phyloP scores from a whole-genome alignment of 345 rosid species.

The Eucalyptus tenuipes region DNA sequence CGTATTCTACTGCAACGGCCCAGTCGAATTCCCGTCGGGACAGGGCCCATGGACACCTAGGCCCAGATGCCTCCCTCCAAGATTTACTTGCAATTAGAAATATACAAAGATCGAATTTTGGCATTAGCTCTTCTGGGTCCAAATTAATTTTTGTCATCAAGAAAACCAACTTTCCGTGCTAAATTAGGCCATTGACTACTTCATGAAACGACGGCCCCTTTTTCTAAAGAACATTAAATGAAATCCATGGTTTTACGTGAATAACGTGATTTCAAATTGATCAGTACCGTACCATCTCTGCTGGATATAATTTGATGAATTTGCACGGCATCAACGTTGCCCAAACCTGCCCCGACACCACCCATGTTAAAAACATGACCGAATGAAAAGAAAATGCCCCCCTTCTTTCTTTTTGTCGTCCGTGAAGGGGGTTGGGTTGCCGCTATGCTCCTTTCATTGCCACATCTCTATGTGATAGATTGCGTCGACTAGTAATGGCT shows the following conservation, averaged over 20 bases:
- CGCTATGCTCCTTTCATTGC: neutral
- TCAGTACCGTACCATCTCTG: rapidly evolving
- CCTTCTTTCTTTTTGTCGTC: neutral
- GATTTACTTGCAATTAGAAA: neutral
- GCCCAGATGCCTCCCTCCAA: neutral
- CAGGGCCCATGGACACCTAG: neutral
- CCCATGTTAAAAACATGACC: neutral
- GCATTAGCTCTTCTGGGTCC: neutral
- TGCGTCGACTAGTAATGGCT: neutral
- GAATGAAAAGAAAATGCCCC: neutral
- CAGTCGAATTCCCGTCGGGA: neutral
- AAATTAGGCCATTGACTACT: neutral
- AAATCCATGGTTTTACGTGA: neutral
- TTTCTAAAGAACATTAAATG: neutral
- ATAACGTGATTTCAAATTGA: neutral
- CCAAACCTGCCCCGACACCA: neutral
- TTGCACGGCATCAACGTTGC: neutral
- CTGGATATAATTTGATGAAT: neutral
- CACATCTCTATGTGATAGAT: neutral
- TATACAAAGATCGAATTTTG: neutral
- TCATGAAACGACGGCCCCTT: neutral
- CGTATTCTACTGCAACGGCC: neutral
- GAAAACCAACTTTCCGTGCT: neutral
- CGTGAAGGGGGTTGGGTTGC: neutral
- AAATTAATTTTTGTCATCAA: neutral